phyloP scores from a whole-genome alignment of 176 grass and related monocot genomes.

The Alopecurus myosuroides region DNA sequence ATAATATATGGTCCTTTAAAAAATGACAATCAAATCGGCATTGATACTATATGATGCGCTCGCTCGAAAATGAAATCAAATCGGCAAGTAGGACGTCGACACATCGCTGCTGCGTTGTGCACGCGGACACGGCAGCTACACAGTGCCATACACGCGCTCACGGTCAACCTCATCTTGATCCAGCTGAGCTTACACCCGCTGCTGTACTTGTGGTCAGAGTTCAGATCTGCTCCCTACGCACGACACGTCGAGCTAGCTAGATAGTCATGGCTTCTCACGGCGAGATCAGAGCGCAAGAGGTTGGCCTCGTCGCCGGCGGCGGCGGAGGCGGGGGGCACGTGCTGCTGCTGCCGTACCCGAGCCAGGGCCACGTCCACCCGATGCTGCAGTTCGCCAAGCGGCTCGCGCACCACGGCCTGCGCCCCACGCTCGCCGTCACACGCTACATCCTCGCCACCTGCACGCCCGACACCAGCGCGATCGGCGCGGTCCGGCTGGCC shows the following conservation, averaged over 20 bases:
- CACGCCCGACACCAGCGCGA: not conserved
- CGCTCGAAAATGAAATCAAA: no score
- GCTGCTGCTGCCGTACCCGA: conserved; percentile 65
- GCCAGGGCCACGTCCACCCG: conserved; percentile 85
- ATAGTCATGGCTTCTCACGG: not conserved
- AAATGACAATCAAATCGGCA: no score
- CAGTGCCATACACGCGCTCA: no score
- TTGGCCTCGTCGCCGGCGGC: not conserved
- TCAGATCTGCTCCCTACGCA: not conserved
- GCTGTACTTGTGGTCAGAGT: no score
- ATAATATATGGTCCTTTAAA: no score
- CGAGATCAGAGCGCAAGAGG: not conserved
- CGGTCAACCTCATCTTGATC: no score
- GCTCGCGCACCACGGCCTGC: conserved; percentile 48
- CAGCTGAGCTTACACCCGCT: no score
- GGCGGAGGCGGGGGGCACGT: not conserved
- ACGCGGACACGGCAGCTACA: no score
- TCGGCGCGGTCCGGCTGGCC: conserved; percentile 28
- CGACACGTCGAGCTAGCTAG: no score
- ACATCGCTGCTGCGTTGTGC: no score
- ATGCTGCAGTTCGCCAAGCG: conserved; percentile 82
- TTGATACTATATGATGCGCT: no score
- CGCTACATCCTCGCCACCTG: conserved; percentile 45
- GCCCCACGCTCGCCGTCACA: conserved; percentile 52
- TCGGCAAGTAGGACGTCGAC: no score